Base-by-base conservation (phyloP, 352 stramenopile species). In the Phytophthora rubi region DNA sequence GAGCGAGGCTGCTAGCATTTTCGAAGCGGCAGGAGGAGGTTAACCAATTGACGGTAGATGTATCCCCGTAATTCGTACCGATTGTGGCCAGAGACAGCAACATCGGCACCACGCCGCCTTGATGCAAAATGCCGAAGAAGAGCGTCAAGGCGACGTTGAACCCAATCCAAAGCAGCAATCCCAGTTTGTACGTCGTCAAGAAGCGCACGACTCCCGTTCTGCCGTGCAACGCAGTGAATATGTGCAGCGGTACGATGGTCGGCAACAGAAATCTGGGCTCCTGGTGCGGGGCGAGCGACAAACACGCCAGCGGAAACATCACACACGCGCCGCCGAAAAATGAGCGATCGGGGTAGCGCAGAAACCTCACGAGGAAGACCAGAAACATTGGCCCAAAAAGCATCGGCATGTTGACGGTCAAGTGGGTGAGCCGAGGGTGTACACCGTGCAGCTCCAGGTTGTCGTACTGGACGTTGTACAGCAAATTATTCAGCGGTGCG, bases 261-360 rank as follows among this genome's bases (percentile, higher is more conserved):
- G 94, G 94, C 2, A 98, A 61, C 42, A 98, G 62, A 62, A 98
- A 98, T 53, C 96, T 85, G 18, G 93, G 89, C 75, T 98, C 94
- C 77, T 99, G 96, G 63, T 99, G 96, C 6, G 94, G 96, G n/a
- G 94, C 92, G 37, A 93, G 77, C 21, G 94, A 98, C 21, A 99
- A 79, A 16, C 90, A 81, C 13, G 70, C 37, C 6, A 98, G 66
- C 2, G 93, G 92, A 28, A 90, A 79, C 8, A 97, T 52, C 45
- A 93, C 83, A 9, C 75, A 86, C 4, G 64, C 51, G 10, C 49
- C 57, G 0, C 72, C 62, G 21, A 90, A 83, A 45, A 76, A 53
- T 2, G 53, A 71, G 23, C 65, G 61, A 53, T 74, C 51, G 0
- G 56, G 57, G 62, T 68, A 62, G n/a, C 73, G 65, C 15, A 75